Evolutionary conservation across 1,139 yeast genomes (phyloP).

Genomic region (Diutina catenulata): DNA sequence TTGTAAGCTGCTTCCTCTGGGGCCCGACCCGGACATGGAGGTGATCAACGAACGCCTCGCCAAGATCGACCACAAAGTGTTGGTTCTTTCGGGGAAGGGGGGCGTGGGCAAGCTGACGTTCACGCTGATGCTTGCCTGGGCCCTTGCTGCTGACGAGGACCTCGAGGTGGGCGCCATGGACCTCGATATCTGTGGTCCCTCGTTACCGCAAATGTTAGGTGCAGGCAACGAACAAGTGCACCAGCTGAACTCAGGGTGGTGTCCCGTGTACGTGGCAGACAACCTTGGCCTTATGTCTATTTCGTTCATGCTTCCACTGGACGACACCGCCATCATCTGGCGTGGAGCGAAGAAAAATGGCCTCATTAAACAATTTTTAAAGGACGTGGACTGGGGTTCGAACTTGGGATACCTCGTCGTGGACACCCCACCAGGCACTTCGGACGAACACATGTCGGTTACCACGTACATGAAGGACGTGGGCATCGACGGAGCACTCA

Average conservation of each 20-base stretch:
- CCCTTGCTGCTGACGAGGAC: slow-evolving; percentile 79
- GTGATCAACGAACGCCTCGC: slow-evolving; percentile 57
- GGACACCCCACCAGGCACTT: slow-evolving; percentile 98
- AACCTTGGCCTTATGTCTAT: slow-evolving; percentile 94
- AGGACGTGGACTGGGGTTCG: slow-evolving; percentile 94
- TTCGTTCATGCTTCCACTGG: slow-evolving; percentile 88
- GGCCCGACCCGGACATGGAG: slow-evolving; percentile 92
- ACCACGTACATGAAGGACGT: slow-evolving; percentile 80
- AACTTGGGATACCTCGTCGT: slow-evolving; percentile 73
- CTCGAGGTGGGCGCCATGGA: slow-evolving; percentile 95
- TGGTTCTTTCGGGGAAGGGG: slow-evolving; percentile 91
- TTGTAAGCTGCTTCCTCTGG: slow-evolving; percentile 81
- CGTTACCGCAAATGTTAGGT: slow-evolving; percentile 90
- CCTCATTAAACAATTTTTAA: slow-evolving; percentile 82
- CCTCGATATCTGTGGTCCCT: slow-evolving; percentile 95
- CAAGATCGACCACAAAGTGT: slow-evolving; percentile 66
- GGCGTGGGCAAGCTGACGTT: slow-evolving; percentile 98
- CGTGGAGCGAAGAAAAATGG: slow-evolving; percentile 93
- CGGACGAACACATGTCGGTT: slow-evolving; percentile 91
- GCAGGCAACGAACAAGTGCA: slow-evolving; percentile 82
- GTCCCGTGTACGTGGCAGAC: slow-evolving; percentile 93
- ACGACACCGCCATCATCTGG: slow-evolving; percentile 94
- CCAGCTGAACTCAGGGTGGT: slow-evolving; percentile 87
- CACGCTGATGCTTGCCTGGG: slow-evolving; percentile 93
- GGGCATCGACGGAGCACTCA: slow-evolving; percentile 90